Conservation (phyloP, 257 asterid genomes). For the Solanum okadae region DNA sequence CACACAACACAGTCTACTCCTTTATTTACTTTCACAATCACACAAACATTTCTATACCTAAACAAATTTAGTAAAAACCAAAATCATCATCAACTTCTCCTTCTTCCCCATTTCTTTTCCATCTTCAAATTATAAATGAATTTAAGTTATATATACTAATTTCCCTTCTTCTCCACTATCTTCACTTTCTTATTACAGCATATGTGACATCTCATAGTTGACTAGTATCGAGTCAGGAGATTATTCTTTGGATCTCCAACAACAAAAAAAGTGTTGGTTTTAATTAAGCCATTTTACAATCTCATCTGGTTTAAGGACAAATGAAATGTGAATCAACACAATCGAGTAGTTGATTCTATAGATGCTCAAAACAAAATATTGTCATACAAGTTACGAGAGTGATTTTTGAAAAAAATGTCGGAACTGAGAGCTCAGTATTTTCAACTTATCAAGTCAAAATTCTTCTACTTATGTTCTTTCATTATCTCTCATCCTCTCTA, state of each 20-base stretch:
- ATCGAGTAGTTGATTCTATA: not conserved
- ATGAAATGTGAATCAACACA: not conserved
- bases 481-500: constrained; percentile 56
- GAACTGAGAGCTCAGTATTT: constrained; percentile 22
- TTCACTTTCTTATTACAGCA: not conserved
- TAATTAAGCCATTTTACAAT: not conserved
- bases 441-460: constrained; percentile 29
- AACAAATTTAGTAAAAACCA: not conserved
- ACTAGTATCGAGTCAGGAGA: not conserved
- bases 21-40: constrained; percentile 25
- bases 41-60: not conserved
- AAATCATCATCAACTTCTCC: not conserved
- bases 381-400: not conserved
- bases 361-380: not conserved
- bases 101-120: constrained; percentile 30
- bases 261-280: not conserved
- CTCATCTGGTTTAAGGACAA: not conserved
- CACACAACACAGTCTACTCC: constrained; percentile 11
- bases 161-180: not conserved
- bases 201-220: not conserved
- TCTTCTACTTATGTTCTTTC: constrained; percentile 21
- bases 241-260: not conserved
- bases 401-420: constrained; percentile 25
- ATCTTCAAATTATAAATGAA: constrained; percentile 8
- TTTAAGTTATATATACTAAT: not conserved